A percentile compares a stretch with the other conserved stretches of the same genome.
These are phyloP conservation scores for Tulasnella sp. DNA, from an alignment of 768 basidiomycete species.

Conservation along the genomic window DNA sequence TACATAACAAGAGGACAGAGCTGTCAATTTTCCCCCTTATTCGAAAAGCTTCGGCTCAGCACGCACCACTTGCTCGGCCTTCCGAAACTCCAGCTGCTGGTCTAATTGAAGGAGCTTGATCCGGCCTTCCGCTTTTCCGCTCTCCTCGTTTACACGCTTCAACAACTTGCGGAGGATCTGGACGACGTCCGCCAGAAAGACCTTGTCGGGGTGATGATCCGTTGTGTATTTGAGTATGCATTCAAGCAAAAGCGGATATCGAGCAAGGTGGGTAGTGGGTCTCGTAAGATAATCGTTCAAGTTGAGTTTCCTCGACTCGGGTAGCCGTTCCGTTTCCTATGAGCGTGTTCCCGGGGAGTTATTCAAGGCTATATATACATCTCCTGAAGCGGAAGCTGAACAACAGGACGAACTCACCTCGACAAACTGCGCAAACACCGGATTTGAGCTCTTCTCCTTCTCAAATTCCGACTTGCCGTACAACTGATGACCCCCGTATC, in stretches of 20 bases:
- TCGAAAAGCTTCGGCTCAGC: background rate
- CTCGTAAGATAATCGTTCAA: constrained; percentile 97
- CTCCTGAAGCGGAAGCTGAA: background rate
- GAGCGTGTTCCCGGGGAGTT: background rate
- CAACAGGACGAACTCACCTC: constrained; percentile 58
- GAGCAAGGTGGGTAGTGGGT: constrained; percentile 94
- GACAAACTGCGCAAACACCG: constrained; percentile 89
- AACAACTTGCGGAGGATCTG: constrained; percentile 76
- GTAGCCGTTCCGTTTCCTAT: constrained; percentile 83
- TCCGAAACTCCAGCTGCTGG: constrained; percentile 83
- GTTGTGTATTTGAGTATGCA: constrained; percentile 90
- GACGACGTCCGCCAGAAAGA: constrained; percentile 69
- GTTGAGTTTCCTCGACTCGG: constrained; percentile 94
- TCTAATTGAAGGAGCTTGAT: constrained; percentile 94
- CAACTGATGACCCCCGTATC: constrained; percentile 92
- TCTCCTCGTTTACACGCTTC: constrained; percentile 83
- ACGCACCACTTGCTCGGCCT: constrained; percentile 84
- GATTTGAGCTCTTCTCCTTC: constrained; percentile 92
- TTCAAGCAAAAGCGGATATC: constrained; percentile 89
- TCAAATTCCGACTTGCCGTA: constrained; percentile 99
- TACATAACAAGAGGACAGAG: background rate
- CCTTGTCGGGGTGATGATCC: constrained; percentile 84
- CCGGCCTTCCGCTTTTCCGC: constrained; percentile 91
- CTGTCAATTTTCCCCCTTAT: background rate
- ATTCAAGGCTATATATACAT: background rate